phyloP scores from a whole-genome alignment of 2,329 filamentous ascomycete species.

The Venturia aucupariae region DNA sequence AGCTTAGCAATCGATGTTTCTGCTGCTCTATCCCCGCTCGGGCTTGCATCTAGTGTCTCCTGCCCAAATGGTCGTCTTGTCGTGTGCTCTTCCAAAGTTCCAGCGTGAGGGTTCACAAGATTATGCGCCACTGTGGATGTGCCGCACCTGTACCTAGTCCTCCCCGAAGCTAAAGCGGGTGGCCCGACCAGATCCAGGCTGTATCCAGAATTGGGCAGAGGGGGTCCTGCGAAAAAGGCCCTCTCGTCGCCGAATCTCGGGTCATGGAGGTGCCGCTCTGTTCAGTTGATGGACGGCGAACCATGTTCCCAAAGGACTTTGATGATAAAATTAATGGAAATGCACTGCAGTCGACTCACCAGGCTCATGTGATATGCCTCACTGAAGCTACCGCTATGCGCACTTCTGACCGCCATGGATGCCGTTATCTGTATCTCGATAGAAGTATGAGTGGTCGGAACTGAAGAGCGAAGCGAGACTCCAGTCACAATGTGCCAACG shows the following conservation, averaged over 20 bases:
- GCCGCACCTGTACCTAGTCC: not conserved
- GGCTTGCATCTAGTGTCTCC: not conserved
- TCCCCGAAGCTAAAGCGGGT: not conserved
- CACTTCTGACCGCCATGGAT: slow-evolving; percentile 4
- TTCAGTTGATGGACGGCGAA: not conserved
- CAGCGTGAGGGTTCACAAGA: not conserved
- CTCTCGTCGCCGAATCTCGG: not conserved
- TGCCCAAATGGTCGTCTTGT: not conserved
- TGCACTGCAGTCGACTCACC: not conserved
- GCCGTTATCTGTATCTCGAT: not conserved
- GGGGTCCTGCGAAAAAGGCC: not conserved
- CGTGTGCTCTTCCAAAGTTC: not conserved
- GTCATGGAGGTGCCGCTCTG: not conserved
- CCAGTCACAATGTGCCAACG: not conserved
- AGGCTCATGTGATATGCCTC: slow-evolving; percentile 1
- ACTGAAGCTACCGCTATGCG: slow-evolving; percentile 6
- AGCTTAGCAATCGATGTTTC: not conserved
- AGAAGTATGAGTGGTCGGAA: not conserved
- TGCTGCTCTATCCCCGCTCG: not conserved
- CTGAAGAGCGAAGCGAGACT: not conserved
- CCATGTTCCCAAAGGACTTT: not conserved
- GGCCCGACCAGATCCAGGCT: not conserved
- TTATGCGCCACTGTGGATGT: not conserved
- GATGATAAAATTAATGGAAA: not conserved
- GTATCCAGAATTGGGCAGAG: not conserved